Conservation (phyloP, 345 rosid genomes). For the rapeseed (Brassica napus) region Da-Ae NC_063449.1:28267501-28268000, state of each 20-base stretch:
- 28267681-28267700: neutral
- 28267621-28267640: slow-evolving; percentile 97
- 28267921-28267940: slow-evolving; percentile 79
- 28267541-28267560: slow-evolving; percentile 63
- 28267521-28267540: slow-evolving; percentile 59
- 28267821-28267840: slow-evolving; percentile 78
- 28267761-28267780: slow-evolving; percentile 75
- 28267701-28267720: slow-evolving; percentile 41
- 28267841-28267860: slow-evolving; percentile 11
- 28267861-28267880: neutral
- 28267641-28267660: slow-evolving; percentile 20
- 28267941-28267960: slow-evolving; percentile 89
- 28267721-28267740: slow-evolving; percentile 98
- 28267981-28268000: slow-evolving; percentile 65
- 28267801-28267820: slow-evolving; percentile 85
- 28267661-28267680: neutral
- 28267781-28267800: slow-evolving; percentile 91
- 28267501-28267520: slow-evolving; percentile 51
- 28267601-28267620: slow-evolving; percentile 83
- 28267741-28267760: slow-evolving; percentile 92
- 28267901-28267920: neutral
- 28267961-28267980: slow-evolving; percentile 63
- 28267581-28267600: slow-evolving; percentile 77
- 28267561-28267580: slow-evolving; percentile 67
- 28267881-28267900: neutral